Percentiles rank a stretch among this genome's conserved stretches.
Conservation (phyloP, 1,284 basidiomycete genomes). For the Trichosporon ovoides region DNA sequence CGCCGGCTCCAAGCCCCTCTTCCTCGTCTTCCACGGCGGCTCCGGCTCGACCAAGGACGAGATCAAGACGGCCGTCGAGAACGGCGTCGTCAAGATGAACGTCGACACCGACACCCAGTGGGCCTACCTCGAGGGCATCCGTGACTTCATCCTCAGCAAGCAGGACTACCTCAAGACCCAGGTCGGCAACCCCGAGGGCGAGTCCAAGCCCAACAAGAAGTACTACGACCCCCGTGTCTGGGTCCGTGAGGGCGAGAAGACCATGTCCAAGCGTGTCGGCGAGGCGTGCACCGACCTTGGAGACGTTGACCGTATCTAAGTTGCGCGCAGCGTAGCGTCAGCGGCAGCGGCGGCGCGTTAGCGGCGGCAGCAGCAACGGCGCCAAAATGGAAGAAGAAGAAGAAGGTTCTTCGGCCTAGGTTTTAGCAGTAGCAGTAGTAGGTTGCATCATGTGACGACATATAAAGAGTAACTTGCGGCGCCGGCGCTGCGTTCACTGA, state of each 20-base stretch:
- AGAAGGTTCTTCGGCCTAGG: neutral
- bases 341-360: too few species aligned
- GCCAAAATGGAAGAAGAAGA: neutral
- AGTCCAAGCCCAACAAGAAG: slow-evolving; percentile 98
- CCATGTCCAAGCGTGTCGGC: slow-evolving; percentile 77
- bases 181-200: slow-evolving; percentile 88
- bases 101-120: slow-evolving; percentile 68
- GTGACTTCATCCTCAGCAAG: slow-evolving; percentile 80
- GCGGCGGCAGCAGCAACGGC: too few species aligned
- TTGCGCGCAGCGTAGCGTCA: too few species aligned
- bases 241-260: slow-evolving; percentile 99
- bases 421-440: neutral
- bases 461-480: too few species aligned
- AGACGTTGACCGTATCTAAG: slow-evolving; percentile 56
- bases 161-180: slow-evolving; percentile 78
- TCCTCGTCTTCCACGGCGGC: slow-evolving; percentile 99
- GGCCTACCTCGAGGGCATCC: slow-evolving; percentile 84
- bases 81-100: slow-evolving; percentile 98
- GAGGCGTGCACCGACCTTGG: slow-evolving; percentile 87
- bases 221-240: slow-evolving; percentile 90
- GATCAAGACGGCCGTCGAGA: slow-evolving; percentile 82
- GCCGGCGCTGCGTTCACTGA: too few species aligned
- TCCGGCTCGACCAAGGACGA: slow-evolving; percentile 97
- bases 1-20: slow-evolving; percentile 62
- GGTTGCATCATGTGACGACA: slow-evolving; percentile 4